phyloP scores from a whole-genome alignment of 768 basidiomycete genomes.

The Lactifluus volemus region DNA sequence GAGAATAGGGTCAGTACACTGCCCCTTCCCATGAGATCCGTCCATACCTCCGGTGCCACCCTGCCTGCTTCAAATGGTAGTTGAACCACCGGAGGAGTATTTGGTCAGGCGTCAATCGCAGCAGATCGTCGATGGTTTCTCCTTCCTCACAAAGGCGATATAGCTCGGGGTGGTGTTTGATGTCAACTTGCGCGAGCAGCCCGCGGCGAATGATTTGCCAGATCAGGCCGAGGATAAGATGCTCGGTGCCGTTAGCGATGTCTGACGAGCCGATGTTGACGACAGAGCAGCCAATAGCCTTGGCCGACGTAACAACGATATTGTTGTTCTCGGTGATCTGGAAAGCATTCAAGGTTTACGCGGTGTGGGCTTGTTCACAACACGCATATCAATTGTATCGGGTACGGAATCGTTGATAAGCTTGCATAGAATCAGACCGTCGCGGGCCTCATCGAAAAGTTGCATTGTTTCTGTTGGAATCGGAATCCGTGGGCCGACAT shows the following conservation, averaged over 20 bases:
- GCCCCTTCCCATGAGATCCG: background rate
- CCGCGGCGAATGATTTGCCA: constrained; percentile 98
- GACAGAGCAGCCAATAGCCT: constrained; percentile 96
- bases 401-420: constrained; percentile 99
- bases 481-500: constrained; percentile 73
- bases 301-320: constrained; percentile 96
- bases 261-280: constrained; percentile 97
- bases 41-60: constrained; percentile 73
- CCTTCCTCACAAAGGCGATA: constrained; percentile 95
- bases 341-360: constrained; percentile 90
- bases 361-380: constrained; percentile 79
- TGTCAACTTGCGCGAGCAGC: constrained; percentile 89
- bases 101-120: constrained; percentile 92
- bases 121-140: constrained; percentile 93
- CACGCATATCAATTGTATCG: constrained; percentile 97
- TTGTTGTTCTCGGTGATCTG: constrained; percentile 99
- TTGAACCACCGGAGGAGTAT: constrained; percentile 99
- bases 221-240: constrained; percentile 94
- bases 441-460: constrained; percentile 92
- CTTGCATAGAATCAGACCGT: constrained; percentile 95
- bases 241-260: constrained; percentile 87
- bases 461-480: constrained; percentile 98
- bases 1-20: constrained; percentile 5
- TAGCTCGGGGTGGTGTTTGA: constrained; percentile 95
- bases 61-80: constrained; percentile 93